Conservation (phyloP, 169 alveolate species). For the Pseudocohnilembus persalinus region DNA sequence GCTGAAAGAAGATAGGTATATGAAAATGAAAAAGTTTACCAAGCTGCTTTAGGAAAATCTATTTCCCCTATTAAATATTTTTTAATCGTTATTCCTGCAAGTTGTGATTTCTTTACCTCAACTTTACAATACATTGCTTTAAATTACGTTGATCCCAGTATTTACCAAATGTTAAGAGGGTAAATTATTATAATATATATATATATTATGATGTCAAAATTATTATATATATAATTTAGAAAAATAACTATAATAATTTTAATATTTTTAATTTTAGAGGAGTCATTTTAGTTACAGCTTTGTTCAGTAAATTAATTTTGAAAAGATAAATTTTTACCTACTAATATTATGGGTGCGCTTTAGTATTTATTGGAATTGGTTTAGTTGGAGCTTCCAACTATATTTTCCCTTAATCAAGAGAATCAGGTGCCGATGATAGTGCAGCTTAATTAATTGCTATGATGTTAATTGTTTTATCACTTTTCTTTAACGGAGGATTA, state of each 20-base stretch:
- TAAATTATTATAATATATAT: too few relatives aligned
- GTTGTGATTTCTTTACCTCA: slow-evolving; percentile 57
- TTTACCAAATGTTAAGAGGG: slow-evolving; percentile 72
- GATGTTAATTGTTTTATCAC: slow-evolving; percentile 46
- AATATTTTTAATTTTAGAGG: slow-evolving; percentile 28
- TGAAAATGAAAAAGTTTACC: slow-evolving; percentile 19
- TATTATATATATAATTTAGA: too few relatives aligned
- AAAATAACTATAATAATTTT: too few relatives aligned
- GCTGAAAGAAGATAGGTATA: slow-evolving; percentile 28
- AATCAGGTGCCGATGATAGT: slow-evolving; percentile 10
- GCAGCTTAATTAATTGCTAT: slow-evolving; percentile 44
- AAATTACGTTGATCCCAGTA: slow-evolving; percentile 59
- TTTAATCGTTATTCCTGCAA: slow-evolving; percentile 60
- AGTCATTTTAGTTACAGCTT: slow-evolving; percentile 55
- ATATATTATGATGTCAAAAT: neutral
- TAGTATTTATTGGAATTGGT: slow-evolving; percentile 55
- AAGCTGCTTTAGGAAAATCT: slow-evolving; percentile 14
- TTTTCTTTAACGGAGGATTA: slow-evolving; percentile 48
- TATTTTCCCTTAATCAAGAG: slow-evolving; percentile 26
- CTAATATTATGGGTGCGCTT: slow-evolving; percentile 52
- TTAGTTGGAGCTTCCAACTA: slow-evolving; percentile 55
- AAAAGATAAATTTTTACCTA: slow-evolving; percentile 47
- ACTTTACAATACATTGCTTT: slow-evolving; percentile 55
- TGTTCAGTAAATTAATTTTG: slow-evolving; percentile 51
- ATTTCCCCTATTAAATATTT: slow-evolving; percentile 45